Evolutionary conservation across 306 rosid genomes (phyloP), one percentile per base, ranked within the genome.

Genomic region (Fragaria iinumae): DNA sequence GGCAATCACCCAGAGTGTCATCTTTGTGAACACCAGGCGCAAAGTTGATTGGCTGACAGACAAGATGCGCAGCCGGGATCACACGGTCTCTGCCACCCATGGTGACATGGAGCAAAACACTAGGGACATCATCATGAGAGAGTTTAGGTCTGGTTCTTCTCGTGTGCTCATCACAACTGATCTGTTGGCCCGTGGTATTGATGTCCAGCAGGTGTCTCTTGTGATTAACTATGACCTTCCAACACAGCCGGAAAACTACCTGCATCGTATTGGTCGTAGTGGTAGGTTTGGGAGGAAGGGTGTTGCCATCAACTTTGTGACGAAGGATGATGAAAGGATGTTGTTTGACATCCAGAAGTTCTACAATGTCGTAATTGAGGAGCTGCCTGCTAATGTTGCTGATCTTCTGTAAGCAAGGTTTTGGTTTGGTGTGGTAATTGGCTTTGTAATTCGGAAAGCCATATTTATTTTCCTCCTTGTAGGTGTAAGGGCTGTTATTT

Each of bases 81-180:
- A 88, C 84, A 88, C 90, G 0, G 92, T 88, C 29, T 88, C 92
- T 73, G 90, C 92, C 53, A 88, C 92, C 57, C 92, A 90, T 48
- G 93, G 96, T 72, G 96, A 90, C 76, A 88, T 90, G 96, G 96
- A 90, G 79, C 96, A 90, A 71, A 90, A 88, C 83, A 84, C 90
- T 20, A 88, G 96, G 64, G 91, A 88, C 68, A 88, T 90, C 70
- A 88, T 90, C 82, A 88, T 90, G 96, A 77, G 91, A 71, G 96
- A 90, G 83, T 90, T 90, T 78, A 89, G 96, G 29, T 88, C 91
- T 49, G 96, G 91, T 23, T 90, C 93, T 38, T 90, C 96, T 29
- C 93, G 91, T 20, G 93, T 90, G 74, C 86, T 89, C 48, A 89
- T 89, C 45, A 89, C 89, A 57, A 89, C 90, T 69, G 93, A 89